A percentile compares a stretch with the other conserved stretches of the same genome.
Evolutionary conservation across 1,284 basidiomycete genomes (phyloP).

Genomic region (Microbotryomycetes sp.): DNA sequence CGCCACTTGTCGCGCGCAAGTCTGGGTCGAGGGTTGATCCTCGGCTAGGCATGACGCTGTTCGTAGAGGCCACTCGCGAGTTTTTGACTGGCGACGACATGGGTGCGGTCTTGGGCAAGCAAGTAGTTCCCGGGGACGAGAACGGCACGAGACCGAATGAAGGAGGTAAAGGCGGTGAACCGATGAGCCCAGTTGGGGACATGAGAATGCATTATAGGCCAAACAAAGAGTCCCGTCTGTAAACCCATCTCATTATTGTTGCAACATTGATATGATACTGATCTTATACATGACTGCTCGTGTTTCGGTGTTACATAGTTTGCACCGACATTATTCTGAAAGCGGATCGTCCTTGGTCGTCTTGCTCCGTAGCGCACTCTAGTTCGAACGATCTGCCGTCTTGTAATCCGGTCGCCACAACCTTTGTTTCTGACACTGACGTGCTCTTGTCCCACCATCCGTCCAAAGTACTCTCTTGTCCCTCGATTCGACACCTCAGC

Average conservation of each 20-base stretch:
- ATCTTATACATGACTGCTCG: background rate
- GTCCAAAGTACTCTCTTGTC: background rate
- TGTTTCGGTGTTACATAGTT: background rate
- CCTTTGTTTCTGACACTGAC: background rate
- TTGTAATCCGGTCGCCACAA: background rate
- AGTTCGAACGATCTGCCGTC: background rate
- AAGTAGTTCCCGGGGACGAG: conserved; percentile 9
- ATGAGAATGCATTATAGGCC: conserved; percentile 7
- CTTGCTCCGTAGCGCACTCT: background rate
- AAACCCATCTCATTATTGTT: background rate
- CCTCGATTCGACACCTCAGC: background rate
- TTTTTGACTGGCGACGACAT: conserved; percentile 4
- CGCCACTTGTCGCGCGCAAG: conserved; percentile 35
- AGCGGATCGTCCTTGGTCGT: background rate
- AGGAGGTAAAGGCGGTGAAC: conserved; percentile 4
- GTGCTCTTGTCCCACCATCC: background rate
- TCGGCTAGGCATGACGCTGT: background rate
- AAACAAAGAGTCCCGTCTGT: background rate
- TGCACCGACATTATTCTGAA: background rate
- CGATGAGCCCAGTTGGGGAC: conserved; percentile 6
- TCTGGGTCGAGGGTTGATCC: conserved; percentile 33
- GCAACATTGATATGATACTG: background rate
- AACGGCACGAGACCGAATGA: conserved; percentile 6
- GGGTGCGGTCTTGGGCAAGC: conserved; percentile 1
- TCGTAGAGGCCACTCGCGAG: conserved; percentile 13